Percentiles rank a stretch among this genome's conserved stretches.
phyloP scores from a whole-genome alignment of 495 filamentous ascomycete species.

The Endocarpon pusillum region DNA sequence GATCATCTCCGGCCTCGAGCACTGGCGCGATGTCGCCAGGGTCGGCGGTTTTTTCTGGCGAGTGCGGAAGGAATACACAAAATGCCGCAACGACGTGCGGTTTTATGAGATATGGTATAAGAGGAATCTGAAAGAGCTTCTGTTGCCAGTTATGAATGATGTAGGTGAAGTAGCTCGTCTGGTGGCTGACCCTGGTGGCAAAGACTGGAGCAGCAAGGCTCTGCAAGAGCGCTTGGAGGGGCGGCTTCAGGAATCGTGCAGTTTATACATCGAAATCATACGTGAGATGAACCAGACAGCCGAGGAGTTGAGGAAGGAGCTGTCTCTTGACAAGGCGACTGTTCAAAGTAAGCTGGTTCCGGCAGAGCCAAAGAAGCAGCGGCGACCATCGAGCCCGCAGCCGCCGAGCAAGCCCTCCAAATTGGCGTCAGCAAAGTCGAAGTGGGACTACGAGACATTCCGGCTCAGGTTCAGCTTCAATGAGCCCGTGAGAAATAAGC shows the following conservation, averaged over 20 bases:
- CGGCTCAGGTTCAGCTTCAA: constrained; percentile 17
- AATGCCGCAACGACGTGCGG: constrained; percentile 15
- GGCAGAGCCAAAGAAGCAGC: constrained; percentile 6
- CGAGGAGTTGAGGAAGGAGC: constrained; percentile 9
- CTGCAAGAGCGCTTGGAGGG: too few relatives aligned
- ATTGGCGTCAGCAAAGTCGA: neutral
- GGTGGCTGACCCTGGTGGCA: too few relatives aligned
- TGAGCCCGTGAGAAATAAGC: constrained; percentile 12
- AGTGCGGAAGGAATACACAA: constrained; percentile 11
- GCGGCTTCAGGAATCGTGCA: too few relatives aligned
- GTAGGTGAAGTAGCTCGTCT: too few relatives aligned
- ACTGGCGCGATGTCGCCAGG: constrained; percentile 14
- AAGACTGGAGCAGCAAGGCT: too few relatives aligned
- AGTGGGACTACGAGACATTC: constrained; percentile 12
- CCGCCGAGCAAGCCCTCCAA: constrained; percentile 1
- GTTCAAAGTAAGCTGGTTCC: constrained; percentile 15
- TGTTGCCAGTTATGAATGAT: constrained; percentile 14
- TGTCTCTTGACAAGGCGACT: constrained; percentile 16
- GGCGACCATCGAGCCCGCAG: constrained; percentile 3
- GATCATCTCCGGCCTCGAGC: constrained; percentile 14
- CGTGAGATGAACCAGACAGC: constrained; percentile 10
- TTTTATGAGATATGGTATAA: constrained; percentile 13
- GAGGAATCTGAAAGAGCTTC: constrained; percentile 12
- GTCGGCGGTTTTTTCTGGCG: constrained; percentile 11
- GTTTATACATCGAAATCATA: too few relatives aligned